phyloP scores from a whole-genome alignment of 1,284 basidiomycete genomes.

The Pterula multifida region DNA sequence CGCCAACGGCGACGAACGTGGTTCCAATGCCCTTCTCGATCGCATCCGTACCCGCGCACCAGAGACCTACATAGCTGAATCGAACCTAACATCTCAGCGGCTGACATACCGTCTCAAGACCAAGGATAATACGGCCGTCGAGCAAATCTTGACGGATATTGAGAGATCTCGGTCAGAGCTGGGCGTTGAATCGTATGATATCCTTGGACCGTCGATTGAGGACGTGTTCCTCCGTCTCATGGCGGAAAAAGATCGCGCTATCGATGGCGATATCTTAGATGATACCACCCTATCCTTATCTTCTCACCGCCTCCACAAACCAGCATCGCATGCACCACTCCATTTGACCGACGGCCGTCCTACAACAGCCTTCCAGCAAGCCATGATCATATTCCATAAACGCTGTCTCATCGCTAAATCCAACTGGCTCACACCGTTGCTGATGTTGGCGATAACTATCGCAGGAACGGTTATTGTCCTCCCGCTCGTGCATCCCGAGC shows the following conservation, averaged over 20 bases:
- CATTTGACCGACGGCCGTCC: conserved; percentile 36
- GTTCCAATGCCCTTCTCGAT: conserved; percentile 26
- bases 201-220: conserved; percentile 65
- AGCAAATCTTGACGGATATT: conserved; percentile 41
- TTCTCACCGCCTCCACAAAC: neutral
- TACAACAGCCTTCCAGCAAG: conserved; percentile 42
- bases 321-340: conserved; percentile 20
- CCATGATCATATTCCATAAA: conserved; percentile 63
- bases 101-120: conserved; percentile 44
- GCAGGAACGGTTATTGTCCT: conserved; percentile 54
- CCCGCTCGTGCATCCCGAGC: conserved; percentile 39
- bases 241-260: conserved; percentile 25
- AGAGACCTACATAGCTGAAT: conserved; percentile 23
- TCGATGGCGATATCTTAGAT: neutral
- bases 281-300: neutral
- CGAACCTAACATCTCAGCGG: conserved; percentile 25
- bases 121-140: conserved; percentile 40
- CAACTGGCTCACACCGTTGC: conserved; percentile 54
- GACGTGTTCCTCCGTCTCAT: conserved; percentile 71
- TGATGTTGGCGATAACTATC: conserved; percentile 51
- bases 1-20: conserved; percentile 12
- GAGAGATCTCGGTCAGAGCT: conserved; percentile 29
- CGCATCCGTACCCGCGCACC: conserved; percentile 36
- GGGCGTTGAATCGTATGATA: conserved; percentile 43
- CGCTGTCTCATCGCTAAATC: conserved; percentile 52